Percentiles rank a stretch among this genome's conserved stretches.
These are phyloP conservation scores for Rhodotorula sp. DNA, from an alignment of 1,284 basidiomycete genomes.

Conservation along the genomic window DNA sequence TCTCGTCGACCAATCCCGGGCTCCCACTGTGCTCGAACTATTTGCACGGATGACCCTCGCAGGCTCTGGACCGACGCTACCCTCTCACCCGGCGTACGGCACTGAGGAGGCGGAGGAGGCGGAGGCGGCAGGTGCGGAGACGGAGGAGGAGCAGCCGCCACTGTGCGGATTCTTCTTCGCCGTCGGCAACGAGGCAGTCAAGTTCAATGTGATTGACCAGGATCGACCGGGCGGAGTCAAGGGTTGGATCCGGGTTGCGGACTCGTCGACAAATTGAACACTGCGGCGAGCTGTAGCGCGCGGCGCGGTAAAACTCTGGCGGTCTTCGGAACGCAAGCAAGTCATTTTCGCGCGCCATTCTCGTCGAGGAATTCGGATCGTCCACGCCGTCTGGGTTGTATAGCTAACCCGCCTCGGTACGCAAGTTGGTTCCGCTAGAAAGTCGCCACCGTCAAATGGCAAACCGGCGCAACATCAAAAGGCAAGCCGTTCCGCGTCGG, in stretches of 20 bases:
- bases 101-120: not conserved
- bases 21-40: conserved; percentile 40
- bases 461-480: not conserved
- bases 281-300: not conserved
- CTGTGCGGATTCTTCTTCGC: conserved; percentile 23
- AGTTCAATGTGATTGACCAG: conserved; percentile 38
- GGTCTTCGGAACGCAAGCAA: too few species aligned
- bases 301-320: not conserved
- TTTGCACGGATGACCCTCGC: conserved; percentile 40
- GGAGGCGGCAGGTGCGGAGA: not conserved
- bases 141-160: not conserved
- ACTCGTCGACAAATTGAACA: not conserved
- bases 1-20: not conserved
- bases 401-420: too few species aligned
- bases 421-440: too few species aligned
- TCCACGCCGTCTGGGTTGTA: too few species aligned
- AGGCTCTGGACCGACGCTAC: not conserved
- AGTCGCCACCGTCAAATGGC: not conserved
- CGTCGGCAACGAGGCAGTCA: conserved; percentile 44
- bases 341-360: too few species aligned
- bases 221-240: rapidly evolving
- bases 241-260: conserved; percentile 1
- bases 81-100: too few species aligned
- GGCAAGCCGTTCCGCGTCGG: not conserved
- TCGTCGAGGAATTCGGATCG: too few species aligned